Percentiles rank a stretch among this genome's conserved stretches.
Conservation (phyloP, 495 filamentous ascomycete genomes). For the Astrothelium subdiscretum region DNA sequence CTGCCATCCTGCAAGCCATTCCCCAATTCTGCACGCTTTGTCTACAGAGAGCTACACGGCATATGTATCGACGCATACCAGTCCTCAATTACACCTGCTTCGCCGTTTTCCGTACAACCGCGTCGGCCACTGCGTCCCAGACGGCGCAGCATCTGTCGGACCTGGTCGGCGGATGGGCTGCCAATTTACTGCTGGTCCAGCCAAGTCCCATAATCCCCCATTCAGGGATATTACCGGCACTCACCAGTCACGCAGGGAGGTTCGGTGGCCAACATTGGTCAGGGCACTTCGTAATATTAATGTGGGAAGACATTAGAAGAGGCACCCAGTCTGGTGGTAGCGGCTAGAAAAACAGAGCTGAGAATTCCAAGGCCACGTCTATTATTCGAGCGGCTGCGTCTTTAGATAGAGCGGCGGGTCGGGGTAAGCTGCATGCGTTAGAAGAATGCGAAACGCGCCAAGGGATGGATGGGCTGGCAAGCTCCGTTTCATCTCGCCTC, state of each 20-base stretch:
- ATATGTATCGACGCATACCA: background rate
- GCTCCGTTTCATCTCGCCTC: background rate
- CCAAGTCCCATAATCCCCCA: background rate
- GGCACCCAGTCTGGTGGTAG: too few species aligned
- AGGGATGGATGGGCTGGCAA: background rate
- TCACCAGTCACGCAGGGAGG: background rate
- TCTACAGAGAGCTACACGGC: background rate
- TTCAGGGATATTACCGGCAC: background rate
- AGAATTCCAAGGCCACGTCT: background rate
- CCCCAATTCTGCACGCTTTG: background rate
- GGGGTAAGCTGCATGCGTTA: background rate
- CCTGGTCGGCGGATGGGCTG: background rate
- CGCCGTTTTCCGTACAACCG: background rate
- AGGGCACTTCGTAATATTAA: too few species aligned
- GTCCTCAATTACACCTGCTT: background rate
- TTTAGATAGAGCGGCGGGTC: conserved; percentile 1
- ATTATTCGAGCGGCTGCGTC: background rate
- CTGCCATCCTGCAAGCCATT: conserved; percentile 1
- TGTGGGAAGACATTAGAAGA: too few species aligned
- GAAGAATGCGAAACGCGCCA: conserved; percentile 2
- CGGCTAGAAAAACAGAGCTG: background rate
- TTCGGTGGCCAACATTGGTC: background rate
- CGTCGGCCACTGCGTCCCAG: background rate
- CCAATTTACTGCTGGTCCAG: background rate
- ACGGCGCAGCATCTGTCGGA: background rate